These are phyloP conservation scores for Mycena olivaceomarginata DNA, from an alignment of 768 basidiomycete genomes.

Conservation along the genomic window DNA sequence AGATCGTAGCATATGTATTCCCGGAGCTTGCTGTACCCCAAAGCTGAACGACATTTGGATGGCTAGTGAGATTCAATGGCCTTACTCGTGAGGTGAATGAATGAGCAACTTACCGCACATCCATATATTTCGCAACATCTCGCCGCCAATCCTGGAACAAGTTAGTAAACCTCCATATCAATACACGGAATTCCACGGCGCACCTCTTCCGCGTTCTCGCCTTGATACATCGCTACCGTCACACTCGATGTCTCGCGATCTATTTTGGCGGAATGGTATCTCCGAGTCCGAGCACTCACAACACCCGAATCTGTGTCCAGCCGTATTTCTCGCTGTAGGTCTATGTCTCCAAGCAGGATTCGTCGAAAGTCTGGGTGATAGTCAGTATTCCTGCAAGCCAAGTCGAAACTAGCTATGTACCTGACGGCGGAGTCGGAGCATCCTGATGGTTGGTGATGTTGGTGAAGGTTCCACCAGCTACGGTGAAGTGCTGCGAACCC, in stretches of 20 bases:
- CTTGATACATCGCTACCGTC: constrained; percentile 23
- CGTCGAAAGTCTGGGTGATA: constrained; percentile 1
- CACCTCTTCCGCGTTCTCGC: constrained; percentile 10
- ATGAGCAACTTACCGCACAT: background rate
- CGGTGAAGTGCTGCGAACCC: background rate
- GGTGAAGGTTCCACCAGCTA: constrained; percentile 5
- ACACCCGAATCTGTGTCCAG: background rate
- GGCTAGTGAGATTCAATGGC: background rate
- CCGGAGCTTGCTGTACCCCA: background rate
- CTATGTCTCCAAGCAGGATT: constrained; percentile 14
- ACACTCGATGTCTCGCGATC: background rate
- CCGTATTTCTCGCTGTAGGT: constrained; percentile 2
- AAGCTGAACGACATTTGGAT: constrained; percentile 17
- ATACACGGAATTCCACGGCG: background rate
- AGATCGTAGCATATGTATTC: constrained; percentile 3
- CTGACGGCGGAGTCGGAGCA: background rate
- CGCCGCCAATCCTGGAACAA: background rate
- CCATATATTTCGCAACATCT: background rate
- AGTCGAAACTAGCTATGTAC: background rate
- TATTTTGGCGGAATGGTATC: constrained; percentile 8
- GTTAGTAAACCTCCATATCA: background rate
- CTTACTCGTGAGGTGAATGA: background rate
- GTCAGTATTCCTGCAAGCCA: background rate
- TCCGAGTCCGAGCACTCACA: background rate
- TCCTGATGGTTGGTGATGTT: background rate